phyloP scores from a whole-genome alignment of 2,329 filamentous ascomycete species.

The Zymoseptoria pseudotritici region DNA sequence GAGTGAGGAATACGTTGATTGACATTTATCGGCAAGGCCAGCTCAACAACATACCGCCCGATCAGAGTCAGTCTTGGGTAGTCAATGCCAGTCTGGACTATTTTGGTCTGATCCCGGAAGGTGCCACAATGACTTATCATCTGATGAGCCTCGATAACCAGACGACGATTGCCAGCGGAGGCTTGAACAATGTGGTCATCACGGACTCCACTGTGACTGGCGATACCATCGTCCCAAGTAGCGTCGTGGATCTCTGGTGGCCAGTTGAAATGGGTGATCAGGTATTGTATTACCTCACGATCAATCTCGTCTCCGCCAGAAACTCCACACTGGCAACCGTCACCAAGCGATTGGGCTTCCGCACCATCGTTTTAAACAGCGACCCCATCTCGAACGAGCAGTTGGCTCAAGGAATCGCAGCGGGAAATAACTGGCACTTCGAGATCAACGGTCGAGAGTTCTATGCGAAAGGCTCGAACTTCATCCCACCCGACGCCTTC shows the following conservation, averaged over 20 bases:
- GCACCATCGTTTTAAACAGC: slow-evolving; percentile 55
- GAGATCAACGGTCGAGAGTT: slow-evolving; percentile 58
- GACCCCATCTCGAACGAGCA: slow-evolving; percentile 48
- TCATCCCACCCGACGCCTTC: slow-evolving; percentile 56
- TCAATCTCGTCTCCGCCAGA: slow-evolving; percentile 38
- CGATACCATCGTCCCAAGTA: slow-evolving; percentile 35
- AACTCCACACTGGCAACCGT: slow-evolving; percentile 36
- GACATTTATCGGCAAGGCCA: slow-evolving; percentile 54
- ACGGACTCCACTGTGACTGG: slow-evolving; percentile 44
- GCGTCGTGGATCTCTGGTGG: slow-evolving; percentile 53
- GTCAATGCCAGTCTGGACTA: slow-evolving; percentile 55
- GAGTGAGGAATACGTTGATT: slow-evolving; percentile 48
- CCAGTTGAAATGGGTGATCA: slow-evolving; percentile 51
- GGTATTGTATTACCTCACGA: slow-evolving; percentile 49
- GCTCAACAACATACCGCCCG: slow-evolving; percentile 50
- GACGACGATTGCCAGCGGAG: slow-evolving; percentile 32
- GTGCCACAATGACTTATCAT: slow-evolving; percentile 40
- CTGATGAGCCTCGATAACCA: slow-evolving; percentile 42
- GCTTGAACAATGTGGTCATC: slow-evolving; percentile 35
- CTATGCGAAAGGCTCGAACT: slow-evolving; percentile 58
- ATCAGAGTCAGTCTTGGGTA: slow-evolving; percentile 52
- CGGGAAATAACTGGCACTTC: slow-evolving; percentile 56
- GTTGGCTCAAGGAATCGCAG: slow-evolving; percentile 47
- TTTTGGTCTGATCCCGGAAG: slow-evolving; percentile 41
- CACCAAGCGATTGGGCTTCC: slow-evolving; percentile 52